Base-by-base conservation (phyloP, 2,329 filamentous ascomycete species). In the Ilyonectria robusta region DNA sequence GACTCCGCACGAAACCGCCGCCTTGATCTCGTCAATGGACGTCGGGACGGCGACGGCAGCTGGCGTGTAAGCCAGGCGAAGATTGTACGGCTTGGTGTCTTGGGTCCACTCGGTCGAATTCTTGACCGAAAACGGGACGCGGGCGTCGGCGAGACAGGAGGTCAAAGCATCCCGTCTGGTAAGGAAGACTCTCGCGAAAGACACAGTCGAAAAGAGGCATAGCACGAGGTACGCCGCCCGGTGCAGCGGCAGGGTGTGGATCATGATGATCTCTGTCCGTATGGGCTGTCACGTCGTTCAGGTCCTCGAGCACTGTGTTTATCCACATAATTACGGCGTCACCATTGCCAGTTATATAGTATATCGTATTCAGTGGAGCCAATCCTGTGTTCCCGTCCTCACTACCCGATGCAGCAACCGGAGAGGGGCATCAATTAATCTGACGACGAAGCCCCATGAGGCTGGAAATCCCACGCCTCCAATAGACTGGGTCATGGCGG, bases 1-100 rank as follows among this genome's bases (percentile, higher is more conserved):
- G 1, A 75, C 73, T 1, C 84, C 86, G 63, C 85, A 88, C 47
- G 77, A 75, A 15, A 89, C 81, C 4, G 86, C 82, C 4, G 77
- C 78, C 6, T 83, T 77, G 17, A 88, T 79, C 9, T 87, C 81
- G 6, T 79, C 68, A 1, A 78, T 72, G 6, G 76, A 80, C 1
- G 66, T 73, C 4, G 81, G 78, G 0, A 80, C 62, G 2, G 75
- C 78, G 15, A 82, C 75, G 29, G 77, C 78, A 0, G 72, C 73
- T 0, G 81, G 81, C 2, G 55, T 71, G 60, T 75, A 81, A 1
- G 74, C 62, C 1, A 80, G 72, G 5, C 80, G 77, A 15, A 79
- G 73, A 63, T 82, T 82, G 69, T 78, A 78, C 0, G 79, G 77
- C 13, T 70, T 69, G 2, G 70, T 75, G 65, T 82, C 81, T 5